Evolutionary conservation across 2,329 filamentous ascomycete species (phyloP).

Genomic region (Cordyceps tenuipes): DNA sequence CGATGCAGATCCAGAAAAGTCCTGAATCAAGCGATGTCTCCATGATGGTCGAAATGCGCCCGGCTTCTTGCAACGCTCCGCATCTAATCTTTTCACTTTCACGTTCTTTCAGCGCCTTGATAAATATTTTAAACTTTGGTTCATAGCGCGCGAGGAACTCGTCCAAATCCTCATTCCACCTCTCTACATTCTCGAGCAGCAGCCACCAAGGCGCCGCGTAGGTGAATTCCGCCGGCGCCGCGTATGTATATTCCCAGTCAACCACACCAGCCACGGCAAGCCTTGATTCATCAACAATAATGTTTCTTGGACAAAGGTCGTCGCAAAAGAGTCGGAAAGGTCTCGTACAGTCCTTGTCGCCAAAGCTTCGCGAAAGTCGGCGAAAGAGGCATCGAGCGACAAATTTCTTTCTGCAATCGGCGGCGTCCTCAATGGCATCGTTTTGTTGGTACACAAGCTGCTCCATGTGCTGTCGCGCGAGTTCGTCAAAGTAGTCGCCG

Average conservation of each 20-base stretch:
- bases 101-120: not conserved
- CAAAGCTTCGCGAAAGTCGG: not conserved
- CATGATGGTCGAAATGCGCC: not conserved
- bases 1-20: not conserved
- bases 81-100: not conserved
- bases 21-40: not conserved
- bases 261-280: not conserved
- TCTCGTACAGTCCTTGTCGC: not conserved
- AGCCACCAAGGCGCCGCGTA: not conserved
- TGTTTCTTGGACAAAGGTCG: not conserved
- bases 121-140: not conserved
- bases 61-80: not conserved
- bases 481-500: not conserved
- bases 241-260: not conserved
- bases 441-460: not conserved
- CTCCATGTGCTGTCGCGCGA: not conserved
- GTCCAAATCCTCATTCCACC: not conserved
- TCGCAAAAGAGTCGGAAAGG: not conserved
- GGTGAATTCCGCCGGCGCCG: not conserved
- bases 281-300: not conserved
- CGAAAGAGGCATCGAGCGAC: not conserved
- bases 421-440: not conserved
- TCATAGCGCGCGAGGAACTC: not conserved
- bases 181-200: not conserved
- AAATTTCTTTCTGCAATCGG: not conserved